A percentile compares a stretch with the other conserved stretches of the same genome.
phyloP scores from a whole-genome alignment of 176 grass and related monocot species.

The Cenchrus fungigraminus region DNA sequence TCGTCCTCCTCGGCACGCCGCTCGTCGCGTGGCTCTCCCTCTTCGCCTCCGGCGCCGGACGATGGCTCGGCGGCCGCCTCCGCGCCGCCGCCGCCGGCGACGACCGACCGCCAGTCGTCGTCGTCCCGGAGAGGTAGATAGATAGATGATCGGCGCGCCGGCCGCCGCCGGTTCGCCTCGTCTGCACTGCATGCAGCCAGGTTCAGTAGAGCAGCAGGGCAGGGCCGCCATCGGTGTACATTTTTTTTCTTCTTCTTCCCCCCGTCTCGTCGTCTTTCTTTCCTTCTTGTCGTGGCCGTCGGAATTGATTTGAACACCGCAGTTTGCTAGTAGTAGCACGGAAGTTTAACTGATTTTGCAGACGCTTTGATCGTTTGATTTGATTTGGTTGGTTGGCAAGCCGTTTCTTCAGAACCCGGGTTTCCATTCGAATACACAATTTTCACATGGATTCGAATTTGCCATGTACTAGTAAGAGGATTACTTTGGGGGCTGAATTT shows the following conservation, averaged over 20 bases:
- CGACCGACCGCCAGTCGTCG: not conserved
- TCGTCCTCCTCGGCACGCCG: slow-evolving; percentile 84
- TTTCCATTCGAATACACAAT: not conserved
- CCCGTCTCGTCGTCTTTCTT: not conserved
- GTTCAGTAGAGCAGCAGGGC: not conserved
- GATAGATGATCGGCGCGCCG: not conserved
- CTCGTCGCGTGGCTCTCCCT: slow-evolving; percentile 77
- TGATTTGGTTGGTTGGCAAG: not conserved
- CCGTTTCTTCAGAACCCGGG: not conserved
- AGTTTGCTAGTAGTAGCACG: not conserved
- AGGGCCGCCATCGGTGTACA: not conserved
- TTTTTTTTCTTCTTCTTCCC: not conserved
- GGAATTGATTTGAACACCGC: not conserved
- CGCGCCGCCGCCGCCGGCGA: slow-evolving; percentile 27
- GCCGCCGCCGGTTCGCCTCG: not conserved
- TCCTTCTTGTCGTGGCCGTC: not conserved
- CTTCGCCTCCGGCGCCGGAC: slow-evolving; percentile 50
- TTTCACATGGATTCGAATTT: no score
- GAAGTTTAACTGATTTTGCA: not conserved
- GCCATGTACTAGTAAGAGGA: not conserved
- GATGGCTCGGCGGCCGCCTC: slow-evolving; percentile 20
- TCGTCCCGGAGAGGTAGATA: not conserved
- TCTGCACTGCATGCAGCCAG: slow-evolving; percentile 2
- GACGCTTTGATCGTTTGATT: not conserved
- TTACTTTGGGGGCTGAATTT: no score